Evolutionary conservation across 179 eudicot genomes (phyloP).

Genomic region (Drosera spatulata): DNA sequence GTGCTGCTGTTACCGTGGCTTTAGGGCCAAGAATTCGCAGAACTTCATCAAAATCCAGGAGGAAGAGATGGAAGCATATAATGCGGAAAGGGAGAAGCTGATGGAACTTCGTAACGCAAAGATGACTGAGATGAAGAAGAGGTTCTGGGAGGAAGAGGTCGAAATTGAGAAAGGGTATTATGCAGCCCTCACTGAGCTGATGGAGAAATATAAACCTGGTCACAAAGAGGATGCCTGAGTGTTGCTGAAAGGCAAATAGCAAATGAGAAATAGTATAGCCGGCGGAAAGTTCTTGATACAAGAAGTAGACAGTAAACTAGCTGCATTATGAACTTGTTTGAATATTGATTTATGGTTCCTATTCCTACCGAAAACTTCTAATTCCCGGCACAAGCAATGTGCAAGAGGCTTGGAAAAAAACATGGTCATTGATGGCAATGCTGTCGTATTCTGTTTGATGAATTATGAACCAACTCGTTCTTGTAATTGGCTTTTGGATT

Average conservation of each 20-base stretch:
- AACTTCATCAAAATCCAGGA: constrained; percentile 36
- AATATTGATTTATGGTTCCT: no score
- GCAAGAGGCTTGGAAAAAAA: no score
- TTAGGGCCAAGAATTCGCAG: constrained; percentile 33
- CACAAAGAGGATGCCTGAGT: constrained; percentile 6
- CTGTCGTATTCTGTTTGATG: no score
- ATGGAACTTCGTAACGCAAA: constrained; percentile 17
- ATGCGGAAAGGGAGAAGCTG: constrained; percentile 35
- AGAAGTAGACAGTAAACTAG: no score
- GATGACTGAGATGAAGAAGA: constrained; percentile 34
- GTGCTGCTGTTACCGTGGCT: not conserved
- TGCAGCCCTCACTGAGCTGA: constrained; percentile 29
- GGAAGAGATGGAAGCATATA: constrained; percentile 41
- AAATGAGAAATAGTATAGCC: no score
- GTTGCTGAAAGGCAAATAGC: not conserved
- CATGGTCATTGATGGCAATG: no score
- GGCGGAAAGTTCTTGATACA: no score
- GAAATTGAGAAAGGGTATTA: constrained; percentile 39
- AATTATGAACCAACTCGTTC: no score
- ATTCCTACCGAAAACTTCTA: no score
- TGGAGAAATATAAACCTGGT: constrained; percentile 40
- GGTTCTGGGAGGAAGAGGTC: constrained; percentile 37
- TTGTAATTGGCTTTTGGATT: no score
- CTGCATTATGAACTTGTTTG: no score
- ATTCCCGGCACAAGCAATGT: no score